Base-by-base conservation (phyloP, 1,284 basidiomycete species). In the Cryptococcus depauperatus region DNA sequence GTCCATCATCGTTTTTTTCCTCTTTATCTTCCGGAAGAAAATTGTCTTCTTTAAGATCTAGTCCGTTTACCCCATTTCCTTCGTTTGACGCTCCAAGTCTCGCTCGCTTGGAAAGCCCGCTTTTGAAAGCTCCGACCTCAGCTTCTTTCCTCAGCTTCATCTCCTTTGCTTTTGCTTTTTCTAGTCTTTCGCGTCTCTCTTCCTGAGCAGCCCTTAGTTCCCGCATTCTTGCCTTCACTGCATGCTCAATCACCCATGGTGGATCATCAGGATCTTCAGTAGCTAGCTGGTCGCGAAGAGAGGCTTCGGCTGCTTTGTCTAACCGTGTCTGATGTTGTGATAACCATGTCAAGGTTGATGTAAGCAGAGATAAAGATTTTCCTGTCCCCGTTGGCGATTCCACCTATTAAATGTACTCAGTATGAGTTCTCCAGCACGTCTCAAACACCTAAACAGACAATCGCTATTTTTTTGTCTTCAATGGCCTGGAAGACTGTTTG, bases 341-440 rank as follows among this genome's bases (percentile, higher is more conserved):
- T 3, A 92, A 74, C 88, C 89, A 92, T 1, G 84, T 82, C 40
- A 92, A 66, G 10, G 84, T 79, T 2, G 85, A 77, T 44, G 84
- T 87, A 4, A 92, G 74, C 3, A 92, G 75, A 55, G 82, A 87
- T n/a, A 91, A 70, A 0, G 85, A 87, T 69, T 92, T 92, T 23
- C 88, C 88, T 77, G 87, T 90, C 52, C 87, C 87, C 0, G 87
- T 90, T 0, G 86, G 88, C 52, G 83, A 86, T 64, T 90, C 86
- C 18, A 88, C 66, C 67, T 70, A 25, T n/a, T 21, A 37, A 32
- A 21, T 18, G n/a, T 18, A 16, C 11, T 44, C 34, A 37, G 34
- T n/a, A n/a, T n/a, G n/a, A n/a, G n/a, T n/a, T n/a, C n/a, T n/a
- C n/a, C n/a, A n/a, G n/a, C n/a, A n/a, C n/a, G n/a, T n/a, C n/a